phyloP scores from a whole-genome alignment of 2,329 filamentous ascomycete genomes.

The Dothideomycetidae sp. region DNA sequence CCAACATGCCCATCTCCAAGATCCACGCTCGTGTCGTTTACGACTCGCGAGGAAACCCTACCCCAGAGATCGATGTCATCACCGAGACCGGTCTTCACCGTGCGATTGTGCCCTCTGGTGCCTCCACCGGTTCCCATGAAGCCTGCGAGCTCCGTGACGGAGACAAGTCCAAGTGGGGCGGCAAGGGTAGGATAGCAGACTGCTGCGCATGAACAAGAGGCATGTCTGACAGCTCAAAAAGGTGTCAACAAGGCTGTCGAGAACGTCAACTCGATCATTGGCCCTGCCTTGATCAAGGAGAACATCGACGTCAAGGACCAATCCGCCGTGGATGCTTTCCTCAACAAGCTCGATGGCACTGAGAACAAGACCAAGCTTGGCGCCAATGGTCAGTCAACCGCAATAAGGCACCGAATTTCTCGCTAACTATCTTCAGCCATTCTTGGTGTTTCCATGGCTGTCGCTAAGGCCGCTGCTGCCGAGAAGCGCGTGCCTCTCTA shows the following conservation, averaged over 20 bases:
- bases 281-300: conserved; percentile 40
- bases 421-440: conserved; percentile 29
- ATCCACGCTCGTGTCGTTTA: conserved; percentile 64
- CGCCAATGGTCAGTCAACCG: conserved; percentile 30
- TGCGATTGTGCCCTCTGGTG: conserved; percentile 92
- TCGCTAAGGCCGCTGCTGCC: conserved; percentile 43
- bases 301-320: conserved; percentile 41
- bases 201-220: not conserved
- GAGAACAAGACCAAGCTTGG: conserved; percentile 45
- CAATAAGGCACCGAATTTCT: not conserved
- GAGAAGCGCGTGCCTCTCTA: conserved; percentile 43
- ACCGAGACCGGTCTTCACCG: conserved; percentile 94
- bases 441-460: conserved; percentile 45
- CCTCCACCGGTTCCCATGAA: conserved; percentile 59
- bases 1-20: conserved; percentile 52
- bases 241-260: conserved; percentile 40
- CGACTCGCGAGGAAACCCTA: conserved; percentile 97
- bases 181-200: conserved; percentile 39
- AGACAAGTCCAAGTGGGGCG: conserved; percentile 38
- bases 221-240: conserved; percentile 14
- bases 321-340: conserved; percentile 38
- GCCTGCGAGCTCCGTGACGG: conserved; percentile 41
- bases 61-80: conserved; percentile 94
- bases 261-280: conserved; percentile 42
- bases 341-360: conserved; percentile 43